phyloP scores from a whole-genome alignment of 1,284 basidiomycete species.

The Tremellales sp. region DNA sequence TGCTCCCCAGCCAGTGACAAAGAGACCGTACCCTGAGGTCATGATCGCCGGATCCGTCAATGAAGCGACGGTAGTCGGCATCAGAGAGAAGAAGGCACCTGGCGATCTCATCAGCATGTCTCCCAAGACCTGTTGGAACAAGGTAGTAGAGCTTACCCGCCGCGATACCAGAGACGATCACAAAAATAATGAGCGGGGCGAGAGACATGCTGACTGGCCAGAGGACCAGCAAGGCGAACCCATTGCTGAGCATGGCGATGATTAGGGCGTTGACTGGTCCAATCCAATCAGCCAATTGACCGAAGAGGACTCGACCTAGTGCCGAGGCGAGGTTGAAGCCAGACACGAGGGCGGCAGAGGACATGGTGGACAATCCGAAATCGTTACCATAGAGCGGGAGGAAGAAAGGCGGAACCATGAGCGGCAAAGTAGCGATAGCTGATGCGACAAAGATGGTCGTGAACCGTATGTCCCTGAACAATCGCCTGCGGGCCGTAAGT shows the following conservation, averaged over 20 bases:
- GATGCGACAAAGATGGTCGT: conserved; percentile 33
- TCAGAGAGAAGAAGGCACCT: conserved; percentile 30
- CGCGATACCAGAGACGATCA: conserved; percentile 23
- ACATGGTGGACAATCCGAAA: conserved; percentile 24
- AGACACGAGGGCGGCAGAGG: conserved; percentile 28
- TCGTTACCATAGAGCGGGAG: conserved; percentile 41
- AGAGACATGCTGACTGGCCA: conserved; percentile 20
- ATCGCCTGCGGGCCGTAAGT: conserved; percentile 9
- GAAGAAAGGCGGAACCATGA: conserved; percentile 46
- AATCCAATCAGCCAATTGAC: conserved; percentile 19
- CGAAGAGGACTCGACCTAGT: conserved; percentile 23
- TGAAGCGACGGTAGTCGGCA: conserved; percentile 23
- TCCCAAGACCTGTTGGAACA: neutral
- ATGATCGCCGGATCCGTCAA: conserved; percentile 17
- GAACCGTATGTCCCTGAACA: conserved; percentile 36
- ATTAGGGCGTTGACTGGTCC: conserved; percentile 20
- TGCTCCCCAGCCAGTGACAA: conserved; percentile 23
- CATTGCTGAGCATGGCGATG: conserved; percentile 10
- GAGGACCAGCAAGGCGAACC: conserved; percentile 20
- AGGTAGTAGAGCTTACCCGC: conserved; percentile 1
- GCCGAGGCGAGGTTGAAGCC: conserved; percentile 31
- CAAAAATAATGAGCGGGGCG: conserved; percentile 24
- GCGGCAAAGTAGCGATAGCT: conserved; percentile 39
- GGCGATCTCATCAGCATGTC: neutral
- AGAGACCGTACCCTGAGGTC: conserved; percentile 24